Percentiles rank a stretch among this genome's conserved stretches.
Conservation (phyloP, 129 eudicot genomes). For the Logfia minima region DNA sequence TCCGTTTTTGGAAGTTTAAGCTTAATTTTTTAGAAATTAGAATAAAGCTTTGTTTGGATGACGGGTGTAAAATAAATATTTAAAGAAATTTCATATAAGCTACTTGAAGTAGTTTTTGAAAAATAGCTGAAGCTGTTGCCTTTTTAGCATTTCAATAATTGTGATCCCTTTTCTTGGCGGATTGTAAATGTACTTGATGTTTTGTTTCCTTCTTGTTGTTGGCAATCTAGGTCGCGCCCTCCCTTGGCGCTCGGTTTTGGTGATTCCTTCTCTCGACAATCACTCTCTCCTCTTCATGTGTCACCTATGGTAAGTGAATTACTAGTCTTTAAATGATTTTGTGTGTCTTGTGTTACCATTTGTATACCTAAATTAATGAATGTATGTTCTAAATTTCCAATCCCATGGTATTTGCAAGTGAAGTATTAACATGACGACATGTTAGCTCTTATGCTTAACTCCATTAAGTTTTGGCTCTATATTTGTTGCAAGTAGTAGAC, state of each 20-base stretch:
- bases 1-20: not conserved
- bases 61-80: not conserved
- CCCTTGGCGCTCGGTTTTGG: not conserved
- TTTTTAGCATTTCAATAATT: not conserved
- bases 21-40: not conserved
- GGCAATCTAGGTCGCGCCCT: not conserved
- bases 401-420: not conserved
- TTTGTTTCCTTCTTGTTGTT: not conserved
- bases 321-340: not conserved
- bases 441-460: not conserved
- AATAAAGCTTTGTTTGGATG: not conserved
- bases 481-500: not conserved
- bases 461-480: not conserved
- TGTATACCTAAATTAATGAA: not conserved
- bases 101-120: not conserved
- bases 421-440: not conserved
- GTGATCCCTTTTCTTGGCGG: not conserved
- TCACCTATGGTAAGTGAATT: conserved; percentile 12
- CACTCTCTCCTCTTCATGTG: not conserved
- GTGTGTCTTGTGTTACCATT: not conserved
- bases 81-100: not conserved
- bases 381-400: not conserved
- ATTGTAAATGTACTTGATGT: not conserved
- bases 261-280: not conserved
- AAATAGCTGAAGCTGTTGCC: not conserved